These are phyloP conservation scores for Diaporthe sp. DNA, from an alignment of 2,329 filamentous ascomycete genomes.

Conservation along the genomic window DNA sequence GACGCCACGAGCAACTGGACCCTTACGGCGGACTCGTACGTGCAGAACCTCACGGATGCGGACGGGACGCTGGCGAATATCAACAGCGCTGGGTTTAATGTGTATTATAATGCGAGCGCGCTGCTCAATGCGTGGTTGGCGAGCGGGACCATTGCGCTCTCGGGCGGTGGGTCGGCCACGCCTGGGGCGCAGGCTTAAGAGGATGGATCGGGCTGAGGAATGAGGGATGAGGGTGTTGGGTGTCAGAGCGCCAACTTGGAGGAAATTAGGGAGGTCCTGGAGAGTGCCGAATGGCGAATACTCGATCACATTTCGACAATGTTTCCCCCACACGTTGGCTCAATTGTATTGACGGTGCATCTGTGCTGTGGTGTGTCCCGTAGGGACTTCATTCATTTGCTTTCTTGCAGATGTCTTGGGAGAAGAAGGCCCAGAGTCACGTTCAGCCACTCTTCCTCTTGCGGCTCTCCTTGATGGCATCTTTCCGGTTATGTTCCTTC, in stretches of 20 bases:
- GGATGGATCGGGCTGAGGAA: accelerated
- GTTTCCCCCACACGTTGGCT: background rate
- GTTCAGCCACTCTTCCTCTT: constrained; percentile 54
- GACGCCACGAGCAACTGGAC: constrained; percentile 36
- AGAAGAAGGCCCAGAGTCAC: background rate
- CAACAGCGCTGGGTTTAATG: constrained; percentile 31
- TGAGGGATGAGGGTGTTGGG: background rate
- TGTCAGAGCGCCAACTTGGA: too few species aligned
- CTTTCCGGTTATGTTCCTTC: constrained; percentile 73
- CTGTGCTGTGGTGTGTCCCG: background rate
- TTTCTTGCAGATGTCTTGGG: background rate
- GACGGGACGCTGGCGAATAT: constrained; percentile 33
- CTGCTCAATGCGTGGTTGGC: constrained; percentile 28
- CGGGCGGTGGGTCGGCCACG: constrained; percentile 6
- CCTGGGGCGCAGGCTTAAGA: background rate
- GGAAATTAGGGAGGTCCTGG: background rate
- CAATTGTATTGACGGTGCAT: background rate
- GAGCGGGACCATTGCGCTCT: constrained; percentile 21
- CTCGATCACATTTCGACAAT: background rate
- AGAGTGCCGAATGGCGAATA: too few species aligned
- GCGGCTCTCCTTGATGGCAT: constrained; percentile 72
- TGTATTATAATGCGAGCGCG: constrained; percentile 35
- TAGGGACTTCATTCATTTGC: background rate
- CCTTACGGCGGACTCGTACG: constrained; percentile 35
- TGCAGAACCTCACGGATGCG: constrained; percentile 36